Conservation (phyloP, 257 asterid genomes). For the Solanum commersonii region DNA sequence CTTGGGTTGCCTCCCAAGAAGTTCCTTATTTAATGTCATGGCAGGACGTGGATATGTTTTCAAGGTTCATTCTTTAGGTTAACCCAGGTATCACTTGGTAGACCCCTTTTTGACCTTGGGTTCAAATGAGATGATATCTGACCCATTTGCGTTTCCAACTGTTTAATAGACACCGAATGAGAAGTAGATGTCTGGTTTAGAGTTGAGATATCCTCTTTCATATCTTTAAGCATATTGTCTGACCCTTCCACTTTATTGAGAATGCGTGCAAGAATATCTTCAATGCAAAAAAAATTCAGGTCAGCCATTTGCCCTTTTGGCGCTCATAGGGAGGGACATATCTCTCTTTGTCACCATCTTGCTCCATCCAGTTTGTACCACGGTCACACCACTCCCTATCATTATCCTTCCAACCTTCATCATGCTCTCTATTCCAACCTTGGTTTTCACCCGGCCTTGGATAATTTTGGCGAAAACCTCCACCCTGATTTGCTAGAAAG, state of each 20-base stretch:
- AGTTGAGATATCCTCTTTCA: neutral
- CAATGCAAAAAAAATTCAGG: fast-evolving
- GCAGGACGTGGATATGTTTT: neutral
- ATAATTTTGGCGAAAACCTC: neutral
- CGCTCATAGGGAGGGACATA: neutral
- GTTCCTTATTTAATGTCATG: neutral
- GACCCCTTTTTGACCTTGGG: neutral
- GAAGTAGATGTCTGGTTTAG: neutral
- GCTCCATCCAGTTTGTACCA: neutral
- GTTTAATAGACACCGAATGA: neutral
- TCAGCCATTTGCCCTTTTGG: neutral
- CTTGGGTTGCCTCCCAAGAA: neutral
- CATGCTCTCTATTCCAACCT: neutral
- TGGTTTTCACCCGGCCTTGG: neutral
- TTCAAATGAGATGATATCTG: neutral
- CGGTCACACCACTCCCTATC: neutral
- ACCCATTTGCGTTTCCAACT: neutral
- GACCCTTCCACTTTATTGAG: neutral
- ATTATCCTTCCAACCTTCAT: neutral
- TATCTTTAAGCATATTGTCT: neutral
- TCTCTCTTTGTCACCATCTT: neutral
- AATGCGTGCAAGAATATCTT: neutral
- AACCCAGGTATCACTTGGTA: neutral
- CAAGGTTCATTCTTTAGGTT: neutral
- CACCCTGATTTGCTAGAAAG: neutral